Conservation (phyloP, 345 rosid genomes). For the Brassica cretica region DNA sequence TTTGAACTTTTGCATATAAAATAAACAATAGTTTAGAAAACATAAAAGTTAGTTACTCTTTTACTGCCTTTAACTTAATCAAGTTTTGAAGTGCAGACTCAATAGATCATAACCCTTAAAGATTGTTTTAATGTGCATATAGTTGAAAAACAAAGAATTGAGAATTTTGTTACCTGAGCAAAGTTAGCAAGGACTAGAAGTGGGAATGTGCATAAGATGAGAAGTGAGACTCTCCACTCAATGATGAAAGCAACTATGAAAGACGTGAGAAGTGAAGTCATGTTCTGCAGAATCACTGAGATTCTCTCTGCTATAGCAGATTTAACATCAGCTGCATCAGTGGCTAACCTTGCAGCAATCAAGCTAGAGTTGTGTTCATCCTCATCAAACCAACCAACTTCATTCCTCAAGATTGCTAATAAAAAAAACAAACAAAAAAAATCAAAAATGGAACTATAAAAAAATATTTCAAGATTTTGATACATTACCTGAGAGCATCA, state of each 20-base stretch:
- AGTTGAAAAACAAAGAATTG: background rate
- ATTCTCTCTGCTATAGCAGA: slow-evolving; percentile 97
- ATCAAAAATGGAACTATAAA: background rate
- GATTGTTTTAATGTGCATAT: background rate
- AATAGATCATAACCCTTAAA: background rate
- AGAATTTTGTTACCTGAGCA: slow-evolving; percentile 70
- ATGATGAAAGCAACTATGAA: slow-evolving; percentile 96
- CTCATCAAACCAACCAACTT: slow-evolving; percentile 99
- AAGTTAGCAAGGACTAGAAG: slow-evolving; percentile 98
- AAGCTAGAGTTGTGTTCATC: slow-evolving; percentile 98
- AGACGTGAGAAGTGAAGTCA: slow-evolving; percentile 97
- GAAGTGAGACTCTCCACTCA: slow-evolving; percentile 99
- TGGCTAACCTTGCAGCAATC: slow-evolving; percentile 78
- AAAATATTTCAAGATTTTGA: background rate
- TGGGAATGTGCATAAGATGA: slow-evolving; percentile 92
- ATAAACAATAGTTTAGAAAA: background rate
- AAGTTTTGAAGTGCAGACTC: slow-evolving; percentile 4
- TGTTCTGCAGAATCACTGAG: slow-evolving; percentile 94
- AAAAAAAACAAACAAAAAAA: slow-evolving; percentile 16
- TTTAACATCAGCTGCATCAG: slow-evolving; percentile 95
- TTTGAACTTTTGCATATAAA: slow-evolving; percentile 26
- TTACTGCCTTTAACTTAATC: background rate
- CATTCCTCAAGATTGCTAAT: slow-evolving; percentile 89
- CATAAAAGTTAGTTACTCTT: background rate
- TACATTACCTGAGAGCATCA: slow-evolving; percentile 95